A percentile compares a stretch with the other conserved stretches of the same genome.
These are phyloP conservation scores for Dendrostoma leiphaemia DNA, from an alignment of 2,329 filamentous ascomycete genomes.

Conservation along the genomic window DNA sequence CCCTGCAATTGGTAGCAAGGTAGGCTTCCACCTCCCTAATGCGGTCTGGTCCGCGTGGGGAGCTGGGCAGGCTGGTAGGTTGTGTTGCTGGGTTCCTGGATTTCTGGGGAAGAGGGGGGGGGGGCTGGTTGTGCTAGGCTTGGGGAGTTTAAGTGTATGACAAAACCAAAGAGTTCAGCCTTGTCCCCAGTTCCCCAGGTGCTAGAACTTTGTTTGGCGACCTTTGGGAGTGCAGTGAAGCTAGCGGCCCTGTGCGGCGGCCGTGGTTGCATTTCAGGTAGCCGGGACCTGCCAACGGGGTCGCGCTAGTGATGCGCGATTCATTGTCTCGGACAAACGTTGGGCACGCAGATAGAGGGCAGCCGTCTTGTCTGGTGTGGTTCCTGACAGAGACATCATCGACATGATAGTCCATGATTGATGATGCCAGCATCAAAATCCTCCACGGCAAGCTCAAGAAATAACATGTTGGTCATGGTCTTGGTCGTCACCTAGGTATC, in stretches of 20 bases:
- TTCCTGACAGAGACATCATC: neutral
- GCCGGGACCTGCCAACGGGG: neutral
- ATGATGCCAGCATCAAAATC: no score
- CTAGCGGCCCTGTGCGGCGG: conserved; percentile 3
- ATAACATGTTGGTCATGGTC: no score
- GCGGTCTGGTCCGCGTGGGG: neutral
- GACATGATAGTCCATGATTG: neutral
- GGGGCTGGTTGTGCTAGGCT: neutral
- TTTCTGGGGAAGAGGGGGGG: neutral
- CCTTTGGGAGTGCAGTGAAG: neutral
- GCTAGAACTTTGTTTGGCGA: neutral
- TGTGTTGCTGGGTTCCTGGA: no score
- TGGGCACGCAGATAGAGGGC: neutral
- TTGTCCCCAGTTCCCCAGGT: conserved; percentile 5
- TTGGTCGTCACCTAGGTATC: no score
- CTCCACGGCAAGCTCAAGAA: no score
- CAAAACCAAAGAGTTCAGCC: no score
- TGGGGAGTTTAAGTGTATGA: no score
- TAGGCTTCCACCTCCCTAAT: neutral
- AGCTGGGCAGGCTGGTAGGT: no score
- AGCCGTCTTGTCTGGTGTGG: neutral
- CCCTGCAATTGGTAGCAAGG: conserved; percentile 2
- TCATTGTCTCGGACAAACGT: neutral
- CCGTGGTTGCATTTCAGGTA: conserved; percentile 10
- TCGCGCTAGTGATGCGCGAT: neutral